Conservation (phyloP, 805 yeast species). For the Candida easanensis region DNA sequence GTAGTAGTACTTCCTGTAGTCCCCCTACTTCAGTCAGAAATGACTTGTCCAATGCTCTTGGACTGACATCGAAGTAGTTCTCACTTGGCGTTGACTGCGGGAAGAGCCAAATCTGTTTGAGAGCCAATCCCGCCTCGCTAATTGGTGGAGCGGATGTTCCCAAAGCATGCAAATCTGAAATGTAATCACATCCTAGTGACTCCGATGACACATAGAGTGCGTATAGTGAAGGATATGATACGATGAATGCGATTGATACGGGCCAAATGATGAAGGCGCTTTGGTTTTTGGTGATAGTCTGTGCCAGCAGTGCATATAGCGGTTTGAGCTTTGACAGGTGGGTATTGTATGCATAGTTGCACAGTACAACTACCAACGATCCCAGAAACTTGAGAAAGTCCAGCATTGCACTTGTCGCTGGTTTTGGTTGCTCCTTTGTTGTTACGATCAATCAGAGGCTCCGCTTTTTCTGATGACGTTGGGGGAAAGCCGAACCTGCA, state of each 20-base stretch:
- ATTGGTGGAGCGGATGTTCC: not conserved
- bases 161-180: slow-evolving; percentile 13
- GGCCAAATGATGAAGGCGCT: slow-evolving; percentile 47
- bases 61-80: slow-evolving; percentile 6
- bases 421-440: not conserved
- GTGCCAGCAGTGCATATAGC: slow-evolving; percentile 25
- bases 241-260: slow-evolving; percentile 40
- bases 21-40: slow-evolving; percentile 34
- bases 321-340: slow-evolving; percentile 17
- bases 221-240: slow-evolving; percentile 49
- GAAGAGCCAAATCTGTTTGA: slow-evolving; percentile 24
- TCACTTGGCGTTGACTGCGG: slow-evolving; percentile 10
- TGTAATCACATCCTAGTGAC: slow-evolving; percentile 17
- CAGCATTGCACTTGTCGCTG: slow-evolving; percentile 14
- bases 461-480: too few relatives aligned
- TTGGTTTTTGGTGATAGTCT: slow-evolving; percentile 36
- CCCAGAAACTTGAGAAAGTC: slow-evolving; percentile 22
- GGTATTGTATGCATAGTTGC: slow-evolving; percentile 15
- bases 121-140: slow-evolving; percentile 13
- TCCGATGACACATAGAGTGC: slow-evolving; percentile 31
- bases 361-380: slow-evolving; percentile 18
- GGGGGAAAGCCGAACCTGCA: too few relatives aligned
- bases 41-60: slow-evolving; percentile 34
- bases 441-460: too few relatives aligned
- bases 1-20: slow-evolving; percentile 32